Conservation (phyloP, 768 basidiomycete species). For the Astraeus odoratus region DNA sequence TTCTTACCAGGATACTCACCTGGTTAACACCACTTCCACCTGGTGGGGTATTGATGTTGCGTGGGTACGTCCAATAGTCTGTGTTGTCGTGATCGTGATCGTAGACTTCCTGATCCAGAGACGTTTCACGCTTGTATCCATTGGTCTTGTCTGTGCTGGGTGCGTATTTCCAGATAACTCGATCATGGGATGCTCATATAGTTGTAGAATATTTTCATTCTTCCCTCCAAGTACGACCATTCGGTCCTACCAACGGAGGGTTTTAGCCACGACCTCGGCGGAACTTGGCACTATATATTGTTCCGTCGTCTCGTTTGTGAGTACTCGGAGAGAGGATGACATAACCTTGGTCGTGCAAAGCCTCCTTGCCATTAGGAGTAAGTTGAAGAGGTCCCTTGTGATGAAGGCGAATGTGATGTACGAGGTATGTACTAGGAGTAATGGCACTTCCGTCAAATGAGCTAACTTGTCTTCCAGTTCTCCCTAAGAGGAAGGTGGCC, state of each 20-base stretch:
- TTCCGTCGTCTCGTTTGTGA: conserved; percentile 66
- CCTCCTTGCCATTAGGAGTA: conserved; percentile 67
- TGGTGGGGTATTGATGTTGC: conserved; percentile 63
- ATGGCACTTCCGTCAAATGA: neutral
- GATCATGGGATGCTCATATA: conserved; percentile 1
- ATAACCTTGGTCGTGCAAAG: conserved; percentile 51
- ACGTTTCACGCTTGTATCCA: conserved; percentile 62
- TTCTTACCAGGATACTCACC: conserved; percentile 59
- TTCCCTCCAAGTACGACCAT: conserved; percentile 73
- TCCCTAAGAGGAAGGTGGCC: conserved; percentile 79
- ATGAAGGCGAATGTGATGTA: conserved; percentile 56
- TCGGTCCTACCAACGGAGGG: conserved; percentile 62
- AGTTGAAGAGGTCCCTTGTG: conserved; percentile 55
- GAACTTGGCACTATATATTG: conserved; percentile 73
- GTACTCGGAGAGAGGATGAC: conserved; percentile 44
- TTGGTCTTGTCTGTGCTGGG: conserved; percentile 76
- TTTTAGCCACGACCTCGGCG: conserved; percentile 58
- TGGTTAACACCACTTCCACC: conserved; percentile 40
- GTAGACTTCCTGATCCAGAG: conserved; percentile 30
- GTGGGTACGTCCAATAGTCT: conserved; percentile 43
- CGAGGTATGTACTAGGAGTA: conserved; percentile 41
- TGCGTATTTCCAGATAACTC: conserved; percentile 22
- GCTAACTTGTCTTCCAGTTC: conserved; percentile 37
- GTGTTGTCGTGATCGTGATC: neutral
- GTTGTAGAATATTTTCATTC: conserved; percentile 55